Base-by-base conservation (phyloP, 2,329 filamentous ascomycete genomes). In the Xylaria sp. region DNA sequence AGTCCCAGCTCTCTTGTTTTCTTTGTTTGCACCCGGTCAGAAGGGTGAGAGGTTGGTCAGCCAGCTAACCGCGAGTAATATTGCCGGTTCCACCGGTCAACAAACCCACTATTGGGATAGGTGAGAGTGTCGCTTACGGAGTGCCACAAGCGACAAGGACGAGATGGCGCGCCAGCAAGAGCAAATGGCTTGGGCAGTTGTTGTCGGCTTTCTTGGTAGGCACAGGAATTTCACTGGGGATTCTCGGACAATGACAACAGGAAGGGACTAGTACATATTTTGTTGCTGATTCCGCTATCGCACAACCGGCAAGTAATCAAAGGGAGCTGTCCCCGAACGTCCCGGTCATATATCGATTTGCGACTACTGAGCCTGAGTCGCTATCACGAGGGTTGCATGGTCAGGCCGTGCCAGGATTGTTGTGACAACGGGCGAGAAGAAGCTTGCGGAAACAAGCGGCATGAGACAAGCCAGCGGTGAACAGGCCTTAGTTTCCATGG, bases 221-320 rank as follows among this genome's bases (percentile, higher is more conserved):
- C 39, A 41, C 34, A 25, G 52, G 30, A 43, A 25, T 57, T 65
- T 63, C 25, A 60, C 58, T 56, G n/a, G 39, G 60, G 66, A 56
- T 61, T 69, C 62, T 70, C 56, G 66, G 66, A 60, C 70, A 62
- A 67, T 60, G 66, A 60, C 70, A 60, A 67, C 58, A 61, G 66
- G 58, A 67, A 71, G 69, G 70, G 69, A 60, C 67, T 66, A 62
- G 60, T 69, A 71, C 50, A 62, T 60, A 53, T 59, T 70, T 71
- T 68, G 73, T 70, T 74, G 74, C 74, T 75, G 73, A 78, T 76
- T 75, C 76, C 73, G 77, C 75, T 66, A 75, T 78, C 71, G 73
- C 65, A 78, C 75, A 73, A 73, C 34, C 41, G 58, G 58, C 66
- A 73, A 69, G 69, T 68, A 70, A 68, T 66, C 57, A 70, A 70